Conservation (phyloP, 2,329 filamentous ascomycete species). For the Ceratocystis papillata region DNA sequence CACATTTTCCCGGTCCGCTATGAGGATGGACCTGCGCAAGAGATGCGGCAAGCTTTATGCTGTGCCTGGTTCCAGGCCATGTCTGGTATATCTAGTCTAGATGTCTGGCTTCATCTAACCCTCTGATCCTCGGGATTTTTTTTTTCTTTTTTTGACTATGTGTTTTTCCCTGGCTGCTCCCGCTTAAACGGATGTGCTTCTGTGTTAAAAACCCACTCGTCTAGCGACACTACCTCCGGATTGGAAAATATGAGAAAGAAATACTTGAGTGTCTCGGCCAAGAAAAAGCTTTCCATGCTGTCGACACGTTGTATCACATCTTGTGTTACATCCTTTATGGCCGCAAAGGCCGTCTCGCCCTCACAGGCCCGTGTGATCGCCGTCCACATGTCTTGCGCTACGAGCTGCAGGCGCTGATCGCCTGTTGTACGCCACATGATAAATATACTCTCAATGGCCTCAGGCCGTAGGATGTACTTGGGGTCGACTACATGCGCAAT, state of each 20-base stretch:
- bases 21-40: too few relatives aligned
- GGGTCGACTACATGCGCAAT: conserved; percentile 45
- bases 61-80: too few relatives aligned
- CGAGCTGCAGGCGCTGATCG: conserved; percentile 51
- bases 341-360: conserved; percentile 52
- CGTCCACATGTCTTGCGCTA: conserved; percentile 65
- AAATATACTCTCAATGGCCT: conserved; percentile 73
- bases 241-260: conserved; percentile 54
- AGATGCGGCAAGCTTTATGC: too few relatives aligned
- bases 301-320: conserved; percentile 29
- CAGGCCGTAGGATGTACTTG: conserved; percentile 58
- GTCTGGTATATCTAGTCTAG: too few relatives aligned
- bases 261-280: conserved; percentile 58
- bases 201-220: conserved; percentile 52
- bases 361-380: conserved; percentile 51
- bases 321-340: conserved; percentile 49
- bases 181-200: conserved; percentile 44
- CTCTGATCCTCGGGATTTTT: neutral
- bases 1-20: too few relatives aligned
- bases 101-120: too few relatives aligned
- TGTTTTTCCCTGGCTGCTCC: conserved; percentile 22
- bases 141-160: too few relatives aligned
- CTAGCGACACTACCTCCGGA: conserved; percentile 47
- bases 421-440: conserved; percentile 66
- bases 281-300: conserved; percentile 51